A percentile compares a stretch with the other conserved stretches of the same genome.
Conservation (phyloP, 1,284 basidiomycete genomes). For the Salmacisia buchloeana region DNA sequence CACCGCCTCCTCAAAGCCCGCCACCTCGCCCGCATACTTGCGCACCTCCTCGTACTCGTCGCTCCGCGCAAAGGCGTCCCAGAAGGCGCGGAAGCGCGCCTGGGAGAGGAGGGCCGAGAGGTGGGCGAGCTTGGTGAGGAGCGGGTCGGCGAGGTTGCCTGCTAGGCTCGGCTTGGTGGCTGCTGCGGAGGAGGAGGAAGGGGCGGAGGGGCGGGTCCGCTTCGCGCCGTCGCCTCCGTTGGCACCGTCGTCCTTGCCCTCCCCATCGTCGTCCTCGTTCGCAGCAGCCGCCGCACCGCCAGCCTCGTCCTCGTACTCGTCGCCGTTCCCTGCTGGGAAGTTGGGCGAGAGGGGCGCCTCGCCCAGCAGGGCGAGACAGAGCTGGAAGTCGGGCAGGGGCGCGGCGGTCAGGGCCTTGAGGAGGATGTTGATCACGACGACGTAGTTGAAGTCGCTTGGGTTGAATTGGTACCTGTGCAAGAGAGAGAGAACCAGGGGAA, state of each 20-base stretch:
- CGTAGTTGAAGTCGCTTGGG: slow-evolving; percentile 82
- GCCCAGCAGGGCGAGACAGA: slow-evolving; percentile 81
- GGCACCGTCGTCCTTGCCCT: slow-evolving; percentile 11
- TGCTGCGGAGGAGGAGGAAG: not conserved
- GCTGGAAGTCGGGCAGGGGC: slow-evolving; percentile 75
- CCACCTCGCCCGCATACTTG: slow-evolving; percentile 74
- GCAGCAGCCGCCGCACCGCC: slow-evolving; percentile 20
- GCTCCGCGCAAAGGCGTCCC: slow-evolving; percentile 55
- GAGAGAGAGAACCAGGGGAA: slow-evolving; percentile 5
- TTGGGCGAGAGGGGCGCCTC: slow-evolving; percentile 53
- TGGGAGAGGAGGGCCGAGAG: slow-evolving; percentile 74
- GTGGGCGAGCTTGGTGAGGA: slow-evolving; percentile 69
- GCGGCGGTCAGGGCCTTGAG: slow-evolving; percentile 83
- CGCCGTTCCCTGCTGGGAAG: slow-evolving; percentile 21
- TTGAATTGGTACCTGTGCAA: slow-evolving; percentile 85
- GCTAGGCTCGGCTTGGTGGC: slow-evolving; percentile 53
- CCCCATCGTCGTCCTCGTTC: slow-evolving; percentile 21
- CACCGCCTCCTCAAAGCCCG: slow-evolving; percentile 73
- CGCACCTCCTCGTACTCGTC: slow-evolving; percentile 65
- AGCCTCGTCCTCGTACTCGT: not conserved
- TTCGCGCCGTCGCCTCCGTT: slow-evolving; percentile 16
- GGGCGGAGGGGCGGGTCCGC: slow-evolving; percentile 5
- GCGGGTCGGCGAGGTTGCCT: slow-evolving; percentile 48
- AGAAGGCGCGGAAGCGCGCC: slow-evolving; percentile 86
- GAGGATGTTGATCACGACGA: slow-evolving; percentile 88